Evolutionary conservation across 345 rosid species (phyloP).

Genomic region (Arabis alpina): DNA sequence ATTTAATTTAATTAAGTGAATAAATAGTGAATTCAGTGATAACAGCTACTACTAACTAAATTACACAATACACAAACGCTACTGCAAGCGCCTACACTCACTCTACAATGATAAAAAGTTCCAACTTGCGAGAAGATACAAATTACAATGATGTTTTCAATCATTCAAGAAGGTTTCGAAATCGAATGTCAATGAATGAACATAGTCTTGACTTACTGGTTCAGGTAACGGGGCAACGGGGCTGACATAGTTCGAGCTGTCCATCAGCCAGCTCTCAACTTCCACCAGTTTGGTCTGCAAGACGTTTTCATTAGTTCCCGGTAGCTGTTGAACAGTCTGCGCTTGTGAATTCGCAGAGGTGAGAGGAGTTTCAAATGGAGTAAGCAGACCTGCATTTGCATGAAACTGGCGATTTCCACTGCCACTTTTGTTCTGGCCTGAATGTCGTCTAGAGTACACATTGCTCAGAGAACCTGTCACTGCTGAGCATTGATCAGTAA

Average conservation of each 20-base stretch:
- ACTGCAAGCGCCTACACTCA: constrained; percentile 5
- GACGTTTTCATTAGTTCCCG: constrained; percentile 29
- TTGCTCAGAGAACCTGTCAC: constrained; percentile 26
- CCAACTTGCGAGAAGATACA: not conserved
- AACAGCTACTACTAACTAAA: constrained; percentile 1
- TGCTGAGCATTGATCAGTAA: constrained; percentile 6
- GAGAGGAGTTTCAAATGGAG: not conserved
- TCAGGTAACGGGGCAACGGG: constrained; percentile 27
- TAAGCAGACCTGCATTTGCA: constrained; percentile 28
- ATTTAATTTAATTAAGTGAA: too few relatives aligned
- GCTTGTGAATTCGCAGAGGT: constrained; percentile 6
- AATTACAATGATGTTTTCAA: constrained; percentile 9
- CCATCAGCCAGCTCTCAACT: constrained; percentile 43
- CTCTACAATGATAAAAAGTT: constrained; percentile 3
- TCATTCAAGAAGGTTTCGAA: constrained; percentile 40
- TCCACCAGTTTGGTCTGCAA: constrained; percentile 36
- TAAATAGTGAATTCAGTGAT: too few relatives aligned
- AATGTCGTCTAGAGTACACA: constrained; percentile 3
- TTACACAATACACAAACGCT: constrained; percentile 6
- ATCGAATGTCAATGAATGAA: constrained; percentile 35
- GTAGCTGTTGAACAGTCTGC: constrained; percentile 27
- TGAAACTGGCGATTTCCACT: constrained; percentile 24
- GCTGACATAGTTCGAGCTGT: constrained; percentile 29
- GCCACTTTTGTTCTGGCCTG: constrained; percentile 15
- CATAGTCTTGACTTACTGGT: constrained; percentile 19